Conservation (phyloP, 371 early-diverging fungal species). For the Thermomucor indicae-seudaticae region DNA sequence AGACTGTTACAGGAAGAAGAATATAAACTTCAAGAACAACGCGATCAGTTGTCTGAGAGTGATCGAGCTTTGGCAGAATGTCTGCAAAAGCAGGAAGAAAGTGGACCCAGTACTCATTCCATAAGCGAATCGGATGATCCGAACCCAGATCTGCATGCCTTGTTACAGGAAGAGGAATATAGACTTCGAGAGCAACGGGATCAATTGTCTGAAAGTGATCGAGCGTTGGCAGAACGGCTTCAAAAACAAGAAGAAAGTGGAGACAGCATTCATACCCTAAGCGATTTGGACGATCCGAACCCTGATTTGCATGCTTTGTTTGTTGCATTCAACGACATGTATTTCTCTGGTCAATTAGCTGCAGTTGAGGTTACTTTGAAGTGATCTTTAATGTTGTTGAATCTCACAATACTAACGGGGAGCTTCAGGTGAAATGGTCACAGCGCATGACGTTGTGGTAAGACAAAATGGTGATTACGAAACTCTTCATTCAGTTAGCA, state of each 20-base stretch:
- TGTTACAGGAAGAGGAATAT: too few species aligned
- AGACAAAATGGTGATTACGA: not conserved
- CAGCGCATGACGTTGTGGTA: constrained; percentile 57
- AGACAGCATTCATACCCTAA: not conserved
- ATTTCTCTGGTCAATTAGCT: constrained; percentile 49
- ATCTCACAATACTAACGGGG: not conserved
- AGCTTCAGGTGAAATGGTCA: constrained; percentile 43
- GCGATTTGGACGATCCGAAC: constrained; percentile 13
- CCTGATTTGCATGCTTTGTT: constrained; percentile 56
- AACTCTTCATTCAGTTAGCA: too few species aligned
- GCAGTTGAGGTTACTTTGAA: constrained; percentile 47
- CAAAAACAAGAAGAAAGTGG: constrained; percentile 14
- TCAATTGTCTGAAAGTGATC: too few species aligned
- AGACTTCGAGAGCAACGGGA: too few species aligned
- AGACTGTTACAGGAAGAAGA: not conserved
- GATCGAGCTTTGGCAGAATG: not conserved
- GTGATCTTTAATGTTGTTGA: not conserved
- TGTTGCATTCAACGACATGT: constrained; percentile 47
- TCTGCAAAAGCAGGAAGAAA: not conserved
- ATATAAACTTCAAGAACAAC: not conserved
- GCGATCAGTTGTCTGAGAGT: not conserved
- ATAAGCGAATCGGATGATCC: too few species aligned
- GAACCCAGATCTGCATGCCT: too few species aligned
- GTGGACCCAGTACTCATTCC: too few species aligned
- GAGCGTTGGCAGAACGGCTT: constrained; percentile 12